Evolutionary conservation across 345 rosid genomes (phyloP).

Genomic region (Lepidium didymum): DNA sequence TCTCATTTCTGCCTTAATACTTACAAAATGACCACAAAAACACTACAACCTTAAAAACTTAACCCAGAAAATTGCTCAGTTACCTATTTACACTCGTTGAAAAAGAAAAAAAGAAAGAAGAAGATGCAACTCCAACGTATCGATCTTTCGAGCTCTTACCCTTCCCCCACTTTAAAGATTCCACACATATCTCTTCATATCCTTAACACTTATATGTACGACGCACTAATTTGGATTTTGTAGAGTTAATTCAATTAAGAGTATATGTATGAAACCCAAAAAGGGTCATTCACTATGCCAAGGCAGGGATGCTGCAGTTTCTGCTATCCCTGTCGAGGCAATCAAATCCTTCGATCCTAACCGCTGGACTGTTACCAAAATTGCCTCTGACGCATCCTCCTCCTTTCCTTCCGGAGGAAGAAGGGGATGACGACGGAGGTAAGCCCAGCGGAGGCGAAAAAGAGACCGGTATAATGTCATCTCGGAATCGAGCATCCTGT

Average conservation of each 20-base stretch:
- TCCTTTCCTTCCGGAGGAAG: slow-evolving; percentile 64
- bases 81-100: slow-evolving; percentile 24
- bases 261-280: neutral
- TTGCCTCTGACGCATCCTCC: slow-evolving; percentile 61
- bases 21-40: slow-evolving; percentile 19
- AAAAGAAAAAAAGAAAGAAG: neutral
- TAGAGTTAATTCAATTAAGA: slow-evolving; percentile 11
- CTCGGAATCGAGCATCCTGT: slow-evolving; percentile 81
- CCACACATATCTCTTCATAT: slow-evolving; percentile 8
- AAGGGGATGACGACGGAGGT: slow-evolving; percentile 45
- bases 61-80: slow-evolving; percentile 11
- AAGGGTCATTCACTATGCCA: slow-evolving; percentile 39
- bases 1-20: slow-evolving; percentile 17
- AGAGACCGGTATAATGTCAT: slow-evolving; percentile 36
- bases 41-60: slow-evolving; percentile 9
- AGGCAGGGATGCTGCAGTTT: slow-evolving; percentile 70
- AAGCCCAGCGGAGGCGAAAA: slow-evolving; percentile 30
- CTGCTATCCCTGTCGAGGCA: slow-evolving; percentile 83
- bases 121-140: neutral
- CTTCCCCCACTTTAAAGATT: neutral
- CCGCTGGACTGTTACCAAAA: slow-evolving; percentile 87
- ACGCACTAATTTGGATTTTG: neutral
- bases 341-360: slow-evolving; percentile 90
- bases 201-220: slow-evolving; percentile 19
- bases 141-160: neutral